These are phyloP conservation scores for Discostella stelligeroides DNA, from an alignment of 108 stramenopile genomes.

Conservation along the genomic window DNA sequence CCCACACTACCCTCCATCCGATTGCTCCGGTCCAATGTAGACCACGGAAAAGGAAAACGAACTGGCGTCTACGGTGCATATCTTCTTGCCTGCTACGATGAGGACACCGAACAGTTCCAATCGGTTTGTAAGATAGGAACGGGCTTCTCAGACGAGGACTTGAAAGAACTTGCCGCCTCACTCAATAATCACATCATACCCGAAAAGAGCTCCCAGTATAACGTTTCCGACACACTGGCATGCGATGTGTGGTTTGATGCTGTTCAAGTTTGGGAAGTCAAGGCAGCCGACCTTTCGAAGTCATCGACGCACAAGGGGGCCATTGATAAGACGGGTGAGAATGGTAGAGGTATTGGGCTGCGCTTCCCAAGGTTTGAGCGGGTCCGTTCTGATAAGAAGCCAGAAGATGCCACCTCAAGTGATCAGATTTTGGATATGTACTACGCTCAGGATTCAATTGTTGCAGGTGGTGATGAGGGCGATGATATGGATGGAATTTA, in stretches of 20 bases:
- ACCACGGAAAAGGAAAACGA: constrained; percentile 94
- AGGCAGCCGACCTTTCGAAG: constrained; percentile 96
- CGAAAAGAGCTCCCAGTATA: constrained; percentile 79
- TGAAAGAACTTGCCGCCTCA: constrained; percentile 76
- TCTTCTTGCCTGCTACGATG: constrained; percentile 97
- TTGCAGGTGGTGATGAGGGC: constrained; percentile 49
- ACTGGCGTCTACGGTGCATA: constrained; percentile 98
- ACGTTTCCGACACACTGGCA: constrained; percentile 78
- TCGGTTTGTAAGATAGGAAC: constrained; percentile 99
- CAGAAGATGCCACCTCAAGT: constrained; percentile 93
- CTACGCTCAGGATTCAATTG: constrained; percentile 88
- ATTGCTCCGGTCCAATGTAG: constrained; percentile 8
- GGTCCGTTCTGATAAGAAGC: constrained; percentile 96
- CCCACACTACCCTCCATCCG: not conserved
- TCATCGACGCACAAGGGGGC: constrained; percentile 92
- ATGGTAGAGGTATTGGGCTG: constrained; percentile 94
- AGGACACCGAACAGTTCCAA: constrained; percentile 96
- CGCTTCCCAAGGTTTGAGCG: constrained; percentile 99
- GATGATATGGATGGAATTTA: constrained; percentile 60
- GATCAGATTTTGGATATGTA: constrained; percentile 97
- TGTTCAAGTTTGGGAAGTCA: constrained; percentile 98
- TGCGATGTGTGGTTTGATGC: constrained; percentile 98
- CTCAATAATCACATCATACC: constrained; percentile 75
- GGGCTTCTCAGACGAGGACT: constrained; percentile 97
- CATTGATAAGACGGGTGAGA: constrained; percentile 80